These are phyloP conservation scores for Acrocalymma vagum DNA, from an alignment of 2,329 filamentous ascomycete genomes.

Conservation along the genomic window DNA sequence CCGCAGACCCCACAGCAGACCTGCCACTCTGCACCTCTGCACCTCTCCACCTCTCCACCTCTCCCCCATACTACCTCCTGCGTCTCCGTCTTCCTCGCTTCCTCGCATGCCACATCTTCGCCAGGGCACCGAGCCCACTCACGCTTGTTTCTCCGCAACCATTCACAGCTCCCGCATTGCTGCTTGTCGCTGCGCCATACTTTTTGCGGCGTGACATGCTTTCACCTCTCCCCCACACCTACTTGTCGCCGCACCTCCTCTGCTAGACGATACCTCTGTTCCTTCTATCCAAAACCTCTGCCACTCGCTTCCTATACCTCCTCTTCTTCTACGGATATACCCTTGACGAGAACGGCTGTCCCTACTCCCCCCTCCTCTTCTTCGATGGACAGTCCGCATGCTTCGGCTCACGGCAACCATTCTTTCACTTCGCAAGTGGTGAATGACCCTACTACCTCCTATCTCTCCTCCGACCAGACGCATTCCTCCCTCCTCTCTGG, in stretches of 20 bases:
- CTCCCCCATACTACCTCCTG: background rate
- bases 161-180: conserved; percentile 17
- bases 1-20: background rate
- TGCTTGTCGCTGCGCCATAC: conserved; percentile 17
- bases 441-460: conserved; percentile 20
- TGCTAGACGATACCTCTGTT: conserved; percentile 3
- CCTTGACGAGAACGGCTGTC: no score
- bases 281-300: background rate
- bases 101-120: conserved; percentile 17
- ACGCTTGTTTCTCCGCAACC: conserved; percentile 1
- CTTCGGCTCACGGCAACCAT: conserved; percentile 16
- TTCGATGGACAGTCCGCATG: conserved; percentile 37
- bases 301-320: conserved; percentile 2
- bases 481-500: conserved; percentile 7
- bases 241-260: conserved; percentile 23
- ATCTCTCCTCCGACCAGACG: conserved; percentile 18
- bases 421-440: conserved; percentile 16
- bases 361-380: conserved; percentile 1
- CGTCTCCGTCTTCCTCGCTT: conserved; percentile 12
- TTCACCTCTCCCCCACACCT: conserved; percentile 12
- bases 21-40: background rate
- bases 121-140: conserved; percentile 7
- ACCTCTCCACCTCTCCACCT: background rate
- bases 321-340: conserved; percentile 9
- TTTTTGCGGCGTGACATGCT: background rate